phyloP scores from a whole-genome alignment of 1,139 yeast species.

The Nakaseomyces uthaithaninus region DNA sequence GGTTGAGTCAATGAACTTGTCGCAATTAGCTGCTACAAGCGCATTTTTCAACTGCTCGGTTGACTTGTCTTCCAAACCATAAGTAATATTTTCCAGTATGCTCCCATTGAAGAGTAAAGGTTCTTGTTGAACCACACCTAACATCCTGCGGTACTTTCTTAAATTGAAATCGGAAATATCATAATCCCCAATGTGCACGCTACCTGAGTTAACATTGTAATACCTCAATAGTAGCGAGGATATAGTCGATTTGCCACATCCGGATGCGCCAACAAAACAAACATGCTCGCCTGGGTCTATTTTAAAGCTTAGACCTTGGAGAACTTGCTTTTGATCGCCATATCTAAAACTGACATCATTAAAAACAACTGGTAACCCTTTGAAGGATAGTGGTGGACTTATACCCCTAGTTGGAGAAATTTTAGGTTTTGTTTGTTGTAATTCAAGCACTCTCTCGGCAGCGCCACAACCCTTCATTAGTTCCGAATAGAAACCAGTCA shows the following conservation, averaged over 20 bases:
- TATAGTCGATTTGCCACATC: conserved; percentile 85
- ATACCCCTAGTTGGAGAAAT: conserved; percentile 52
- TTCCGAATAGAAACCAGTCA: conserved; percentile 87
- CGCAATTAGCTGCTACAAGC: conserved; percentile 56
- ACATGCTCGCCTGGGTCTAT: conserved; percentile 69
- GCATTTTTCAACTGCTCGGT: conserved; percentile 28
- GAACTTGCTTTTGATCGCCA: conserved; percentile 49
- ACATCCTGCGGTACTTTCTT: conserved; percentile 60
- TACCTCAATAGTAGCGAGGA: conserved; percentile 66
- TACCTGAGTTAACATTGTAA: conserved; percentile 55
- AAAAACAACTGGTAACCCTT: conserved; percentile 51
- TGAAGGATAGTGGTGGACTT: conserved; percentile 34
- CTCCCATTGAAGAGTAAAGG: conserved; percentile 76
- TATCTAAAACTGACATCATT: conserved; percentile 63
- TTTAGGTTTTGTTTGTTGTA: conserved; percentile 67
- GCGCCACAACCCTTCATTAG: conserved; percentile 97
- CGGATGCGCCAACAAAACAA: conserved; percentile 87
- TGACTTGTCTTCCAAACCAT: conserved; percentile 52
- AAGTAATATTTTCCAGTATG: conserved; percentile 68
- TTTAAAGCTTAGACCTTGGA: conserved; percentile 53
- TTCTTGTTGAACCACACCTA: conserved; percentile 86
- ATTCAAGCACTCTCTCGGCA: conserved; percentile 83
- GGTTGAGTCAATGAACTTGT: conserved; percentile 55
- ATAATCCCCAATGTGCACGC: conserved; percentile 57
- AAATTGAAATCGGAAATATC: conserved; percentile 59